These are phyloP conservation scores for Leptodermis oblonga DNA, from an alignment of 257 asterid species.

Conservation along the genomic window DNA sequence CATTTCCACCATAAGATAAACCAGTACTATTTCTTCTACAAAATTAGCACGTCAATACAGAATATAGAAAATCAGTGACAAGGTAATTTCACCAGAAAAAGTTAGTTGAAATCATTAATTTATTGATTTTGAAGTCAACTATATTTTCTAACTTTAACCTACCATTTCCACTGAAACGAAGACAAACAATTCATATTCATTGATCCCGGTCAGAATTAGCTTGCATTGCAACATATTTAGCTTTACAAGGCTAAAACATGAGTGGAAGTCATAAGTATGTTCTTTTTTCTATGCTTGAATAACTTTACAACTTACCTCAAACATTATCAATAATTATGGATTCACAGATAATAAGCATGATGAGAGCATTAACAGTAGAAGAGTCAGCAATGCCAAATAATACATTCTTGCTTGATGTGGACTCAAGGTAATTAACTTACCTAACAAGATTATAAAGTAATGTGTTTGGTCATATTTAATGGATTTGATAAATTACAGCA, in stretches of 20 bases:
- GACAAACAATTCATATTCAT: not conserved
- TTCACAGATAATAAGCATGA: conserved; percentile 61
- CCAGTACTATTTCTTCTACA: not conserved
- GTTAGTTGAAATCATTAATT: not conserved
- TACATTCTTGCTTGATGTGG: conserved; percentile 86
- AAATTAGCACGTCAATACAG: not conserved
- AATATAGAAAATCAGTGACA: not conserved
- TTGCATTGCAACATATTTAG: too few species aligned
- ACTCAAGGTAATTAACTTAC: conserved; percentile 57
- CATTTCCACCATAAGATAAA: conserved; percentile 9
- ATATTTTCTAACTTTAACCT: not conserved
- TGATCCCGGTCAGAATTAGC: not conserved
- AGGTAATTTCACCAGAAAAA: not conserved
- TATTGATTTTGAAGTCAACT: not conserved
- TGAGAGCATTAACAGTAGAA: conserved; percentile 70
- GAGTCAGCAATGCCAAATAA: conserved; percentile 80
- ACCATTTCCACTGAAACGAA: not conserved
- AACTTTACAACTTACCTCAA: not conserved
- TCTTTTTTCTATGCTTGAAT: not conserved
- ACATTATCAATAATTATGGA: conserved; percentile 21
- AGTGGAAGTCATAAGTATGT: not conserved
- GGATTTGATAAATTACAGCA: conserved; percentile 46
- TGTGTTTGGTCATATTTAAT: conserved; percentile 17
- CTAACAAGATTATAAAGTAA: conserved; percentile 4
- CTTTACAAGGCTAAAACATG: conserved; percentile 1